Percentiles rank a stretch among this genome's conserved stretches.
These are phyloP conservation scores for Arbutus unedo DNA, from an alignment of 148 eudicot genomes.

Conservation along the genomic window DNA sequence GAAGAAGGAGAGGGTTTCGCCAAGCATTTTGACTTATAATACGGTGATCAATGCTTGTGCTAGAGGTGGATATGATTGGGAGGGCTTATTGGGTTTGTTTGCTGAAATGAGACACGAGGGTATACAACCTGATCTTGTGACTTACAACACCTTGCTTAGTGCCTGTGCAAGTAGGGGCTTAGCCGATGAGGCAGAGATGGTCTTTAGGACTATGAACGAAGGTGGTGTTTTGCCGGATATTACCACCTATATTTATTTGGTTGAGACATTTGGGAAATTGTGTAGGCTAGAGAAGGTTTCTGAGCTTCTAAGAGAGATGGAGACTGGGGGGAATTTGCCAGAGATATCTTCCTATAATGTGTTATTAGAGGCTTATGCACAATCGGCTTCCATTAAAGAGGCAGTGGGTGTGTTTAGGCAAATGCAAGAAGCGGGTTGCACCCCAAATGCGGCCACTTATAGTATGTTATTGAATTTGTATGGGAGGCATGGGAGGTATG, in stretches of 20 bases:
- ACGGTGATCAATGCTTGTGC: constrained; percentile 88
- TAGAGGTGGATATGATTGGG: constrained; percentile 91
- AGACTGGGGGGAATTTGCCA: constrained; percentile 69
- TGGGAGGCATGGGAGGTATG: constrained; percentile 82
- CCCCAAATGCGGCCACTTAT: constrained; percentile 76
- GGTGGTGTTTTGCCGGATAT: constrained; percentile 88
- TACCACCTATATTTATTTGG: constrained; percentile 69
- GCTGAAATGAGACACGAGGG: constrained; percentile 98
- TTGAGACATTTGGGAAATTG: constrained; percentile 76
- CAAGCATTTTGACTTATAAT: constrained; percentile 82
- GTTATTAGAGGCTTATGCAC: constrained; percentile 85
- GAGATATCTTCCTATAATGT: constrained; percentile 83
- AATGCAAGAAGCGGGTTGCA: constrained; percentile 88
- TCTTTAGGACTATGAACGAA: constrained; percentile 91
- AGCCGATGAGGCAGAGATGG: constrained; percentile 89
- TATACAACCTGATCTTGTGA: constrained; percentile 88
- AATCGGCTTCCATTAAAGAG: constrained; percentile 63
- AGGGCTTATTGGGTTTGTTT: constrained; percentile 82
- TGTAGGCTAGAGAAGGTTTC: constrained; percentile 72
- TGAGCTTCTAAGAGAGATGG: constrained; percentile 74
- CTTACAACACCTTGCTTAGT: constrained; percentile 82
- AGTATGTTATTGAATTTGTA: constrained; percentile 80
- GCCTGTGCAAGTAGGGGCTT: constrained; percentile 80
- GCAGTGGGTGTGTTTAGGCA: constrained; percentile 88
- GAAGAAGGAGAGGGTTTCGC: constrained; percentile 75